These are phyloP conservation scores for Glonium stellatum DNA, from an alignment of 495 filamentous ascomycete genomes.

Conservation along the genomic window DNA sequence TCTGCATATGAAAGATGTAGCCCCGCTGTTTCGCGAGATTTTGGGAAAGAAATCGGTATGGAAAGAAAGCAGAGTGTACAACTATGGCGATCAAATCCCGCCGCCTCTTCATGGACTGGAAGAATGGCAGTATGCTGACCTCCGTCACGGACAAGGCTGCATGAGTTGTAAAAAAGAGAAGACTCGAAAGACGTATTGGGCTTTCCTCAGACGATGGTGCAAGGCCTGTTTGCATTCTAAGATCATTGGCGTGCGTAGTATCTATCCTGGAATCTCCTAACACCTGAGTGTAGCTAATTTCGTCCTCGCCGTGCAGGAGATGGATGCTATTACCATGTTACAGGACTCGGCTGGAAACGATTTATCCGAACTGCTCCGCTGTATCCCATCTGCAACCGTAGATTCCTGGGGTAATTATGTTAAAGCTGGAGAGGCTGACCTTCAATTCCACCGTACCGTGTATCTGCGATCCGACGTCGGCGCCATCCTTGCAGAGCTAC, in stretches of 20 bases:
- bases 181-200: conserved; percentile 34
- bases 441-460: conserved; percentile 9
- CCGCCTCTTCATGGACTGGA: conserved; percentile 11
- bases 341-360: not conserved
- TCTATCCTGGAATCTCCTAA: not conserved
- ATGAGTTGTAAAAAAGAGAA: conserved; percentile 19
- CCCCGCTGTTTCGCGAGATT: not conserved
- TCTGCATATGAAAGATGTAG: not conserved
- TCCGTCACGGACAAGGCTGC: conserved; percentile 33
- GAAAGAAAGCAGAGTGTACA: not conserved
- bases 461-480: conserved; percentile 20
- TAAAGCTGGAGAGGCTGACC: conserved; percentile 13
- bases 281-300: not conserved
- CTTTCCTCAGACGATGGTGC: conserved; percentile 33
- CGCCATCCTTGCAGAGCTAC: conserved; percentile 11
- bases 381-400: conserved; percentile 19
- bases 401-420: conserved; percentile 30
- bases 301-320: conserved; percentile 5
- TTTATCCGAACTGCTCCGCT: conserved; percentile 15
- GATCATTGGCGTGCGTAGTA: conserved; percentile 21
- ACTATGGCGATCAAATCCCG: not conserved
- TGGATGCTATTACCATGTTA: not conserved
- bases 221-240: conserved; percentile 26
- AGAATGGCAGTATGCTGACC: conserved; percentile 31
- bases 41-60: not conserved